Evolutionary conservation across 192 early-diverging fungal species (phyloP).

Genomic region (Radiomyces spectabilis): DNA sequence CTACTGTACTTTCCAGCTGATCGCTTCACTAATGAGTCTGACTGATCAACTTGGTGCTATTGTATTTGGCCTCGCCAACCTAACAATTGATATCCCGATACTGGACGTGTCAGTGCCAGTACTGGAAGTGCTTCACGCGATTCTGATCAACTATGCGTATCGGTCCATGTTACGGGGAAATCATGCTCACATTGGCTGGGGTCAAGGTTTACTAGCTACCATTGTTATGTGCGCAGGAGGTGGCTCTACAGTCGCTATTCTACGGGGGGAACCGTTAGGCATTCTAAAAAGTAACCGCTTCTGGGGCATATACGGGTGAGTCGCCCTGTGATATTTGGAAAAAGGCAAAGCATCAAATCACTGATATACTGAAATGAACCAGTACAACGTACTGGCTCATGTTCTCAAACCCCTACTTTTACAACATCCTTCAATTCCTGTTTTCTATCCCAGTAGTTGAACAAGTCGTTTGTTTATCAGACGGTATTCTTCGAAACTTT

Average conservation of each 20-base stretch:
- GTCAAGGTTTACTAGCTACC: conserved; percentile 24
- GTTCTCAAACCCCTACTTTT: conserved; percentile 17
- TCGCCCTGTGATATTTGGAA: too few relatives aligned
- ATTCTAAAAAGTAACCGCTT: conserved; percentile 19
- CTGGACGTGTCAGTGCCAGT: not conserved
- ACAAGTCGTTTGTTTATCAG: conserved; percentile 9
- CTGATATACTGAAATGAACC: too few relatives aligned
- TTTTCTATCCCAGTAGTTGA: conserved; percentile 8
- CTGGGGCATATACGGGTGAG: conserved; percentile 25
- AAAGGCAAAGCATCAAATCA: too few relatives aligned
- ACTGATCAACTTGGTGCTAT: not conserved
- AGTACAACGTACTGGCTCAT: conserved; percentile 19
- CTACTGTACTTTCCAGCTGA: too few relatives aligned
- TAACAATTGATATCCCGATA: not conserved
- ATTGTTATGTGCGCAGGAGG: conserved; percentile 25
- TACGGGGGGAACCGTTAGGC: conserved; percentile 22
- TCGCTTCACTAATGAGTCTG: too few relatives aligned
- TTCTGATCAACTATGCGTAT: conserved; percentile 9
- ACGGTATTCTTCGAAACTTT: conserved; percentile 16
- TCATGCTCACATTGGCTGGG: conserved; percentile 26
- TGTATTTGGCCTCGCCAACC: not conserved
- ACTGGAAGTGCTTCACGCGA: not conserved
- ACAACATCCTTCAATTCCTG: conserved; percentile 5
- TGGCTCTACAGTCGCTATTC: conserved; percentile 16
- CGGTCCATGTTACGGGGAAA: conserved; percentile 7